These are phyloP conservation scores for Dendrobium nobile DNA, from an alignment of 106 monocot species.

Conservation along the genomic window DNA sequence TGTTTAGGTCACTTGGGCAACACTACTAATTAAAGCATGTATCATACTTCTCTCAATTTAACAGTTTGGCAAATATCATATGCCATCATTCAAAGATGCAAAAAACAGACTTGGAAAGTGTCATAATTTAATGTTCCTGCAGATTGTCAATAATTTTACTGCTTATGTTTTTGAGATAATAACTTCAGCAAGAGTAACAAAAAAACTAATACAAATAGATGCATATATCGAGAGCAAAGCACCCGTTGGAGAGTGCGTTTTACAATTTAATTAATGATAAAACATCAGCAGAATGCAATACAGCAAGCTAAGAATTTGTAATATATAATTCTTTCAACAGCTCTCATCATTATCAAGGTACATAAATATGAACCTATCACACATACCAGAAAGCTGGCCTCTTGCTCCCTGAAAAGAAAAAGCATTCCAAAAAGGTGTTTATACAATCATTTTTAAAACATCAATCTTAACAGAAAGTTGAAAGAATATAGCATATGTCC, in stretches of 20 bases:
- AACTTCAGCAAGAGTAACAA: neutral
- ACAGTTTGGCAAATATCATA: neutral
- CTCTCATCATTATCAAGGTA: neutral
- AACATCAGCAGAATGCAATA: neutral
- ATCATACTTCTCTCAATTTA: constrained; percentile 1
- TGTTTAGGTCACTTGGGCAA: neutral
- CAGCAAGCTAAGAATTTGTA: neutral
- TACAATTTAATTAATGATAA: neutral
- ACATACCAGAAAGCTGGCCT: constrained; percentile 14
- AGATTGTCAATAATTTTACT: neutral
- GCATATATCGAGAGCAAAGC: neutral
- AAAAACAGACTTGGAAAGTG: neutral
- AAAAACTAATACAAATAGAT: neutral
- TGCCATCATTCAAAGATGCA: neutral
- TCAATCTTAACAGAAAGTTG: neutral
- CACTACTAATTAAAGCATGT: neutral
- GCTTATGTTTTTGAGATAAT: neutral
- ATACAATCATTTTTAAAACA: neutral
- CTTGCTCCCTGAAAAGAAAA: constrained; percentile 15
- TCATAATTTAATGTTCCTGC: neutral
- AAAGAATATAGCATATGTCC: neutral
- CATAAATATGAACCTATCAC: neutral
- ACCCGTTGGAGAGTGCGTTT: neutral
- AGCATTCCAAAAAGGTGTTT: constrained; percentile 8
- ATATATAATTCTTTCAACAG: neutral